Conservation (phyloP, 192 early-diverging fungal genomes). For the Martensiomyces pterosporus region DNA sequence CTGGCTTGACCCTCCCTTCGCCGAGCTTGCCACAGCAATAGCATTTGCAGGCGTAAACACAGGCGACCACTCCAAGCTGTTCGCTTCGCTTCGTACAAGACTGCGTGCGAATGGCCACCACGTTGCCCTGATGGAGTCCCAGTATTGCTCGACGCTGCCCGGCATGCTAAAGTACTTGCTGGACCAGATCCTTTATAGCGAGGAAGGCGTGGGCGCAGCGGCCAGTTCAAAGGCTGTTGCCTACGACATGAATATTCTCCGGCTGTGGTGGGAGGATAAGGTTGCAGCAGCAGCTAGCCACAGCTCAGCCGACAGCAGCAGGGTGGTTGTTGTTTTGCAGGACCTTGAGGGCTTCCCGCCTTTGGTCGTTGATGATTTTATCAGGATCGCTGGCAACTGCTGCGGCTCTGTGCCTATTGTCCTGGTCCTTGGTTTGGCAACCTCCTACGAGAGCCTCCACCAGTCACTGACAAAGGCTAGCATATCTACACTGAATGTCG, state of each 20-base stretch:
- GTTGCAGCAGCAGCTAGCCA: neutral
- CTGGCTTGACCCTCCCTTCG: conserved; percentile 52
- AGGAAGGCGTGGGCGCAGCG: conserved; percentile 18
- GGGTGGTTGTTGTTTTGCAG: conserved; percentile 71
- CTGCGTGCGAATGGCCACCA: conserved; percentile 33
- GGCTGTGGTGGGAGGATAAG: conserved; percentile 57
- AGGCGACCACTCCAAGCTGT: conserved; percentile 70
- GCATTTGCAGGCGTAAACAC: conserved; percentile 71
- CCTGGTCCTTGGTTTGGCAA: conserved; percentile 81
- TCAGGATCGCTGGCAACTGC: conserved; percentile 64
- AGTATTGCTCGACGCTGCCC: conserved; percentile 63
- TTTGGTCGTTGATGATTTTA: conserved; percentile 66
- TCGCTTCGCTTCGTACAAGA: conserved; percentile 57
- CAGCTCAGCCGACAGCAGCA: conserved; percentile 19
- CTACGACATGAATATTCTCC: conserved; percentile 66
- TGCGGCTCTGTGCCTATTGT: conserved; percentile 69
- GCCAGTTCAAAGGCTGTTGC: conserved; percentile 36
- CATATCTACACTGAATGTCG: conserved; percentile 66
- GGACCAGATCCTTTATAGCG: conserved; percentile 58
- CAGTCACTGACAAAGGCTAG: conserved; percentile 73
- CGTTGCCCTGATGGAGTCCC: conserved; percentile 65
- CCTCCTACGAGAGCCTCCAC: conserved; percentile 75
- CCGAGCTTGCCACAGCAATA: conserved; percentile 69
- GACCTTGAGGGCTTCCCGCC: conserved; percentile 85
- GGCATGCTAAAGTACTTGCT: conserved; percentile 62